Conservation (phyloP, 176 grass and related monocot species). For the Triticum aestivum region IWGSC_CS_RefSeq_v2.1 NC_057804.1:36368103-36368602, state of each 20-base stretch:
- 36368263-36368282: slow-evolving; percentile 68
- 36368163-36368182: slow-evolving; percentile 37
- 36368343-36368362: slow-evolving; percentile 33
- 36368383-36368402: slow-evolving; percentile 10
- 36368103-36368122: slow-evolving; percentile 98
- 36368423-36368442: not conserved
- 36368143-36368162: slow-evolving; percentile 82
- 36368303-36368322: slow-evolving; percentile 67
- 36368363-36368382: slow-evolving; percentile 13
- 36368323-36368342: slow-evolving; percentile 74
- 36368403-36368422: slow-evolving; percentile 10
- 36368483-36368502: slow-evolving; percentile 25
- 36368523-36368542: slow-evolving; percentile 3
- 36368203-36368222: not conserved
- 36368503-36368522: slow-evolving; percentile 8
- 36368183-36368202: slow-evolving; percentile 33
- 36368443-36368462: slow-evolving; percentile 16
- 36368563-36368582: slow-evolving; percentile 8
- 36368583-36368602: not conserved
- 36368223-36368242: slow-evolving; percentile 31
- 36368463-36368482: not conserved
- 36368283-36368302: slow-evolving; percentile 73
- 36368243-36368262: slow-evolving; percentile 17
- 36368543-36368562: slow-evolving; percentile 2
- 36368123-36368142: slow-evolving; percentile 99